Base-by-base conservation (phyloP, 371 early-diverging fungal species). In the Lichtheimia hyalospora region DNA sequence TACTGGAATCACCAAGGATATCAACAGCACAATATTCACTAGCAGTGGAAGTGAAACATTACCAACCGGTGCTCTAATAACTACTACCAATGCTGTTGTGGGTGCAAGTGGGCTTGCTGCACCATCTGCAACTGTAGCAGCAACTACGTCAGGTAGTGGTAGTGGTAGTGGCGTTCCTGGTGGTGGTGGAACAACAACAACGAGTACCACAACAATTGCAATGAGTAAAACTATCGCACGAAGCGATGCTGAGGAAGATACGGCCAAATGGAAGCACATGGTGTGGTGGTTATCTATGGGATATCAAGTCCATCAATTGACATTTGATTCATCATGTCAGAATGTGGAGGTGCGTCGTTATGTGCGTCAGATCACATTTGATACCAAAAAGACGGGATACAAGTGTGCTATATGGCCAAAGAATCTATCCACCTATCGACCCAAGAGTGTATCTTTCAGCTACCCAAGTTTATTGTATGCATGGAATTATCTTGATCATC, bases 401-500 rank as follows among this genome's bases (percentile, higher is more conserved):
- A 80, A 80, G 24, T 95, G 91, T 72, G 84, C 81, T 15, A 85
- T 98, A n/a, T 97, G 96, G 96, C 89, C 92, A 15, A 91, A 90
- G 67, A 73, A 87, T 62, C 71, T 78, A 52, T 61, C 70, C 3
- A 75, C 73, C 1, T 97, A 93, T 66, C 54, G 77, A 46, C 66
- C 74, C 0, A 77, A 86, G 42, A 68, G 58, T 0, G 71, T 91
- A 4, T 70, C 62, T 0, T 97, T 98, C 64, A 62, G 66, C 5
- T 96, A 94, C 66, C 92, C 97, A 5, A 71, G 79, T 14, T 61
- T 90, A 8, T 76, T 85, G 24, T 95, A 95, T 70, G 90, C 92
- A 34, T 98, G 99, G 99, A 98, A 96, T 64, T 92, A 90, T 48
- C 74, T 96, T 23, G 98, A 97, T 71, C 86, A 88, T 57, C 72